Conservation (phyloP, 768 basidiomycete genomes). For the Gyrodon lividus region DNA sequence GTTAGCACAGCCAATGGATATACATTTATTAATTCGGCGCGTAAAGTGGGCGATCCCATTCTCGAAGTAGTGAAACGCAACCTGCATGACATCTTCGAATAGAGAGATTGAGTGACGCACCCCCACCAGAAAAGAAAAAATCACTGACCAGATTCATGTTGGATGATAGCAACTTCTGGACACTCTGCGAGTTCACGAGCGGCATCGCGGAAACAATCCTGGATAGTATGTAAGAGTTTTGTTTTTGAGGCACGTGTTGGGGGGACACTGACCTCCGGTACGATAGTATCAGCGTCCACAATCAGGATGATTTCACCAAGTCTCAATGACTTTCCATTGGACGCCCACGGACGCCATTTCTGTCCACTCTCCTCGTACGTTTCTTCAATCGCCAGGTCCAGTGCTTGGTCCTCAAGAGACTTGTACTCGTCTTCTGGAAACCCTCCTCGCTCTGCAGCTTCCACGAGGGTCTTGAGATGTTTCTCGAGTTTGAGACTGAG, state of each 20-base stretch:
- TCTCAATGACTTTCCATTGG: conserved; percentile 71
- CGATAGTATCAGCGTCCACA: conserved; percentile 86
- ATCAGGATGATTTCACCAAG: conserved; percentile 81
- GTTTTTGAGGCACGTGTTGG: neutral
- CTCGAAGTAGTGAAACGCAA: conserved; percentile 86
- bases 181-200: conserved; percentile 80
- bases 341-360: conserved; percentile 72
- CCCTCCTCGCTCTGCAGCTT: conserved; percentile 38
- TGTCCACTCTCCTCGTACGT: conserved; percentile 57
- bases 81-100: conserved; percentile 78
- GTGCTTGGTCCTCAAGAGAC: conserved; percentile 63
- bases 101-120: conserved; percentile 26
- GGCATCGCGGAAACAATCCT: conserved; percentile 90
- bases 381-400: conserved; percentile 74
- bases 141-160: conserved; percentile 70
- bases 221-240: neutral
- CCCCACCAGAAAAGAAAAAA: conserved; percentile 6
- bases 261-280: conserved; percentile 54
- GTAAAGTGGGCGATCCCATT: conserved; percentile 93
- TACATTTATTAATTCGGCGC: conserved; percentile 82
- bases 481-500: conserved; percentile 38
- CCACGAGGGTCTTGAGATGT: conserved; percentile 45
- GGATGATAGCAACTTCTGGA: conserved; percentile 88
- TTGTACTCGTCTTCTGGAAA: conserved; percentile 38
- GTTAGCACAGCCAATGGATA: conserved; percentile 76